Base-by-base conservation (phyloP, 2,329 filamentous ascomycete genomes). In the Thielaviopsis punctulata region DNA sequence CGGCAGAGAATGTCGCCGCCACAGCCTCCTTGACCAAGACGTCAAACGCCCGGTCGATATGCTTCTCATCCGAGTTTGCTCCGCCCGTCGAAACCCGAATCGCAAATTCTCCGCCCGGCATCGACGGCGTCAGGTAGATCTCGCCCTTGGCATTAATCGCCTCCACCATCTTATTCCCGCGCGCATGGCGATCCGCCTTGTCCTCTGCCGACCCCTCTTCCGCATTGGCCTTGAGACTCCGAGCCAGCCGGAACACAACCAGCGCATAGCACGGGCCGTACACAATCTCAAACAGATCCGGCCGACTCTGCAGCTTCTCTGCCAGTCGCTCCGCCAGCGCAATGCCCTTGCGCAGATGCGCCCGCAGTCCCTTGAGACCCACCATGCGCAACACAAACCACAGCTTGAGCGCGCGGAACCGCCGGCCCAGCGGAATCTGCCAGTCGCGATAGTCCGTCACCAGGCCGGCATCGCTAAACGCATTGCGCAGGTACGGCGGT, bases 391-490 rank as follows among this genome's bases (percentile, higher is more conserved):
- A 70, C 7, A 96, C 88, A 63, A 95, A 95, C 90, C 90, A 96
- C 57, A 95, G 81, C 70, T 96, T 96, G 54, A 96, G 68, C 2
- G 83, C 80, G 55, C 90, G 77, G 74, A 96, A 96, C 15, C 90
- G 75, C 2, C 90, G 75, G 8, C 90, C 90, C 0, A 96, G 79
- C 0, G 90, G 88, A 60, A 96, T 93, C 68, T 95, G 88, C 90
- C 90, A 96, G 71, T 96, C 89, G 46, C 90, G 79, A 70, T 95
- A 95, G 66, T 96, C 90, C 22, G 87, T 95, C 1, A 95, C 90
- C 1, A 90, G 74, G 0, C 87, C 88, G 36, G 75, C 77, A 59
- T 92, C 86, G 3, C 83, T 85, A 68, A 82, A 87, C 3, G 78
- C 70, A 66, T 95, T 95, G 57, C 80, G 67, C 24, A 95, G 77